Evolutionary conservation across 768 basidiomycete species (phyloP).

Genomic region (Calocybe cyanea): DNA sequence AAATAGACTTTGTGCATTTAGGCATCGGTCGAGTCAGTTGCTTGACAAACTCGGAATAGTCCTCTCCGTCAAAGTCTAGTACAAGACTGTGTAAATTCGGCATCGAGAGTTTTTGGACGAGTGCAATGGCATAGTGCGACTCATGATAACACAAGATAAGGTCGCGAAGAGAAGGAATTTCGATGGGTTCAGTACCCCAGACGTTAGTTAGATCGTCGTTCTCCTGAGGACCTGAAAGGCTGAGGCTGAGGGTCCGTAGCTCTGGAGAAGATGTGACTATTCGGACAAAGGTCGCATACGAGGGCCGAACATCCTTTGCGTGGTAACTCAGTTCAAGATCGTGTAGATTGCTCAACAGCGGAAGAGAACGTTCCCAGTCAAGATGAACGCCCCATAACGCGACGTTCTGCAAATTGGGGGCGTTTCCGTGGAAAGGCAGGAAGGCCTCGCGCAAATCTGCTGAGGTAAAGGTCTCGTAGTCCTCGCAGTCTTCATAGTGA

Average conservation of each 20-base stretch:
- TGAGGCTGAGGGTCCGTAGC: constrained; percentile 49
- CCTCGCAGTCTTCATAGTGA: constrained; percentile 49
- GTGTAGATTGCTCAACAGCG: constrained; percentile 40
- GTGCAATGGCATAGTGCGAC: constrained; percentile 31
- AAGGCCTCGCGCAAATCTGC: constrained; percentile 36
- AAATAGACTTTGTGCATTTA: constrained; percentile 37
- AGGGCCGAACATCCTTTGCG: constrained; percentile 57
- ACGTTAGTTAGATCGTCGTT: constrained; percentile 27
- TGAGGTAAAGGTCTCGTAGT: constrained; percentile 36
- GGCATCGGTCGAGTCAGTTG: constrained; percentile 38
- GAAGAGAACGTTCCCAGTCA: constrained; percentile 51
- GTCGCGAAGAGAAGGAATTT: constrained; percentile 35
- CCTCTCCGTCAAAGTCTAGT: constrained; percentile 54
- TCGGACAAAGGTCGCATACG: constrained; percentile 46
- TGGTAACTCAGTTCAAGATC: constrained; percentile 64
- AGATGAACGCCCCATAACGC: constrained; percentile 70
- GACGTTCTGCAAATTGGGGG: constrained; percentile 46
- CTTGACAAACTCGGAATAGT: constrained; percentile 47
- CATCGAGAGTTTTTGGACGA: constrained; percentile 34
- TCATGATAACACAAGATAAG: constrained; percentile 39
- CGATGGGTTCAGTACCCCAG: constrained; percentile 32
- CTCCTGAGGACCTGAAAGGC: constrained; percentile 53
- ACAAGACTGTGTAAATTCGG: constrained; percentile 39
- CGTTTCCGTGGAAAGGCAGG: constrained; percentile 49
- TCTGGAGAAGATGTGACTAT: constrained; percentile 53